Evolutionary conservation across 2,329 filamentous ascomycete genomes (phyloP).

Genomic region (Setomelanomma holmii): DNA sequence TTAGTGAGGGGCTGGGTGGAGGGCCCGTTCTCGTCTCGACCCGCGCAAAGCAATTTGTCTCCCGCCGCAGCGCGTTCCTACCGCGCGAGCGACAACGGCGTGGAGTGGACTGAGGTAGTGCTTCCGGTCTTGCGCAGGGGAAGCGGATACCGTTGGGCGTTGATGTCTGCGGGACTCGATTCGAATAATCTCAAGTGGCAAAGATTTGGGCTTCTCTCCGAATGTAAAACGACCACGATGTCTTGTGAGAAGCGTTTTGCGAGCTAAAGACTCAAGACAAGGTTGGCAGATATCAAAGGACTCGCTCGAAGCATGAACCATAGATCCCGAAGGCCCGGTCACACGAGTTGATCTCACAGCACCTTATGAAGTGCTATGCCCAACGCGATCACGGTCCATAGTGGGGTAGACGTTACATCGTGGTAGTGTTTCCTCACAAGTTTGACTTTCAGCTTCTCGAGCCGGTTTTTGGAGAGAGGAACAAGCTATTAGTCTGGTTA

Average conservation of each 20-base stretch:
- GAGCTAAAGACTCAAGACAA: too few relatives aligned
- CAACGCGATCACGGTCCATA: background rate
- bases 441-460: too few relatives aligned
- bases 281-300: too few relatives aligned
- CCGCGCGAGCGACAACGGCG: constrained; percentile 6
- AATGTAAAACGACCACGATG: too few relatives aligned
- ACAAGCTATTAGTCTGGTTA: background rate
- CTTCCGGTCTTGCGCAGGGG: constrained; percentile 10
- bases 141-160: background rate
- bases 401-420: background rate
- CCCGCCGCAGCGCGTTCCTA: constrained; percentile 5
- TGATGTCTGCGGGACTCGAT: background rate
- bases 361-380: background rate
- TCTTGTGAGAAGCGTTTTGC: too few relatives aligned
- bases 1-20: background rate
- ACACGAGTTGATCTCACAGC: too few relatives aligned
- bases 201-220: too few relatives aligned
- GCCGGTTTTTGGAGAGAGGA: too few relatives aligned
- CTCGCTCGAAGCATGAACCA: too few relatives aligned
- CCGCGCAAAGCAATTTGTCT: background rate
- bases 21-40: background rate
- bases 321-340: too few relatives aligned
- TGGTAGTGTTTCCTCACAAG: too few relatives aligned
- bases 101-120: constrained; percentile 4
- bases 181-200: background rate